These are phyloP conservation scores for Clitopilus hobsonii DNA, from an alignment of 768 basidiomycete genomes.

Conservation along the genomic window DNA sequence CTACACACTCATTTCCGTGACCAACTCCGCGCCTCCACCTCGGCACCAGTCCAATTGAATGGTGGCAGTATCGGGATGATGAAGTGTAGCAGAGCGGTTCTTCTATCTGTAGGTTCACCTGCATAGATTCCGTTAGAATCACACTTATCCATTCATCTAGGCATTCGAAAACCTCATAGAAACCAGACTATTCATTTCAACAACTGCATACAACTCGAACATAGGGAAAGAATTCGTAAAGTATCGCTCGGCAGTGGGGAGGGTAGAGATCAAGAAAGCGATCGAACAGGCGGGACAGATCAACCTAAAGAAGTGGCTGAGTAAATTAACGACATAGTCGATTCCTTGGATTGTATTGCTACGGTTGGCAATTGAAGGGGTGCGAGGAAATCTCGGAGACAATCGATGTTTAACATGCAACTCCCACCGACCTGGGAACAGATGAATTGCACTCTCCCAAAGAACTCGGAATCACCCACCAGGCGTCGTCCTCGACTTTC, in stretches of 20 bases:
- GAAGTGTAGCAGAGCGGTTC: slow-evolving; percentile 56
- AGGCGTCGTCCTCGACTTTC: neutral
- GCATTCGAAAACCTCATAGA: slow-evolving; percentile 70
- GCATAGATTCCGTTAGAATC: neutral
- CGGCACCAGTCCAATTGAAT: slow-evolving; percentile 71
- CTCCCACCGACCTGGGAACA: neutral
- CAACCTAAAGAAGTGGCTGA: slow-evolving; percentile 76
- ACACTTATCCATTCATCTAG: slow-evolving; percentile 30
- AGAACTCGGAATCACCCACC: neutral
- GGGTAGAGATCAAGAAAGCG: slow-evolving; percentile 62
- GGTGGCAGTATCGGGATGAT: slow-evolving; percentile 77
- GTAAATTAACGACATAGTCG: slow-evolving; percentile 35
- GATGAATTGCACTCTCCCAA: neutral
- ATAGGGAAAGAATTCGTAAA: slow-evolving; percentile 69
- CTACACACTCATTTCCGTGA: slow-evolving; percentile 74
- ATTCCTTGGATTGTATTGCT: slow-evolving; percentile 15
- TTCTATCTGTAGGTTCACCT: slow-evolving; percentile 66
- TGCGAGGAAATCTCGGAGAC: neutral
- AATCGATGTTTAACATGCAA: neutral
- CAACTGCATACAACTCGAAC: slow-evolving; percentile 41
- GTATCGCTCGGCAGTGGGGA: slow-evolving; percentile 62
- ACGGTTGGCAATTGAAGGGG: neutral
- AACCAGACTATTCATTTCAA: slow-evolving; percentile 50
- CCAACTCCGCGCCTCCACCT: slow-evolving; percentile 65
- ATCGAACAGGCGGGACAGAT: slow-evolving; percentile 64